Base-by-base conservation (phyloP, 768 basidiomycete genomes). In the Russula brevipes region DNA sequence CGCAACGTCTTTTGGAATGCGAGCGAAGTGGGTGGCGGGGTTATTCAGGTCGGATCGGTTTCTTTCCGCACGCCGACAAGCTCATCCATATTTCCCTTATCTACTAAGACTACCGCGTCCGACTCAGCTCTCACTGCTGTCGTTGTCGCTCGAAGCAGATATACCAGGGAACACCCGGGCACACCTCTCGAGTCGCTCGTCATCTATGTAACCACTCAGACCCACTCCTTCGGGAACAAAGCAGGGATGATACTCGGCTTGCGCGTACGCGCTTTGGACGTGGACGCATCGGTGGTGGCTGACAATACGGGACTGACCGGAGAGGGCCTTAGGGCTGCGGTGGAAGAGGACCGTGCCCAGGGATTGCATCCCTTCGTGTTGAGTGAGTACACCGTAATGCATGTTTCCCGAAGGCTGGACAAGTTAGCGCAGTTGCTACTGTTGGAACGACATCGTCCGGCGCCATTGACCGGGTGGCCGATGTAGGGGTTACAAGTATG, bases 361-460 rank as follows among this genome's bases (percentile, higher is more conserved):
- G 94, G 91, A 3, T 72, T 81, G 64, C 79, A 84, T 51, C 94
- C 94, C 0, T 98, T 96, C 74, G 80, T 93, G 14, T 72, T 97
- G 10, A 82, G 94, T 95, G 72, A 68, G 82, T 70, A 19, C 9
- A 50, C 33, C 36, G 16, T n/a, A 5, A 19, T 33, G 10, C 14
- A 24, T 14, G 14, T 61, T n/a, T 17, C 17, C 24, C 14, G 14
- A 39, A 16, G 47, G 6, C 41, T 51, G 17, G 12, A 51, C 33
- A 30, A 31, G 19, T 6, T 6, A 9, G 41, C 33, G 42, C 67
- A 95, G 93, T 95, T 69, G 91, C 85, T 0, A 96, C 94, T 0
- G 80, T 97, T n/a, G 95, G 95, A 0, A 91, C 93, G 0, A 98
- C 95, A 0, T 91, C 87, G 0, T 90, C 93, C 2, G 94, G 94